Evolutionary conservation across 2,329 filamentous ascomycete genomes (phyloP).

Genomic region (Colletotrichum sp.): DNA sequence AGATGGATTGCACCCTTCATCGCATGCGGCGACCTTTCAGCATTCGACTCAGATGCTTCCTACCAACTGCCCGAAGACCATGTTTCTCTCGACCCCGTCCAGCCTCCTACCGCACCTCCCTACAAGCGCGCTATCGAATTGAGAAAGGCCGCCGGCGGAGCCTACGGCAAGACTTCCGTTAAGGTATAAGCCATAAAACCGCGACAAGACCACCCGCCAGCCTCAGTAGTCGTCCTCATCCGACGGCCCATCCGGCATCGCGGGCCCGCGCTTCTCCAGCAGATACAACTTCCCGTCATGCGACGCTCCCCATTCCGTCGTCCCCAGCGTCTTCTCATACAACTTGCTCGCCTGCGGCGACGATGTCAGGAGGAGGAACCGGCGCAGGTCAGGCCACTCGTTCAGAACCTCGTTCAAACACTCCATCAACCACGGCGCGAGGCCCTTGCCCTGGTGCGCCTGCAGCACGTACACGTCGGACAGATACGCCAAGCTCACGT

Average conservation of each 20-base stretch:
- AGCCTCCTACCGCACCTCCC: conserved; percentile 93
- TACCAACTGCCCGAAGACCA: conserved; percentile 88
- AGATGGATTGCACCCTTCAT: conserved; percentile 95
- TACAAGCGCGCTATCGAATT: conserved; percentile 92
- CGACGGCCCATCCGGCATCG: background rate
- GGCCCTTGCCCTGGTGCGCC: conserved; percentile 63
- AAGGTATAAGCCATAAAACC: conserved; percentile 27
- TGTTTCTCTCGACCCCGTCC: conserved; percentile 87
- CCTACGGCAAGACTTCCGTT: conserved; percentile 72
- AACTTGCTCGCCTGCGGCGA: conserved; percentile 37
- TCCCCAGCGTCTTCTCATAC: conserved; percentile 53
- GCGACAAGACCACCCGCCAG: background rate
- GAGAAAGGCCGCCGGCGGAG: conserved; percentile 76
- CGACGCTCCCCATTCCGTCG: conserved; percentile 47
- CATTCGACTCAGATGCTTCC: conserved; percentile 94
- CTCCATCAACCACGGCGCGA: conserved; percentile 69
- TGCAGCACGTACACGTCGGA: conserved; percentile 72
- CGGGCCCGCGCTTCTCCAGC: conserved; percentile 45
- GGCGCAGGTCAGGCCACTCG: conserved; percentile 63
- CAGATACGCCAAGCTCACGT: conserved; percentile 28
- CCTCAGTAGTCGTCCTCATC: background rate
- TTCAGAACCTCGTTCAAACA: conserved; percentile 62
- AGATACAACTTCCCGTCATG: conserved; percentile 43
- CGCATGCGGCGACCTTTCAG: conserved; percentile 93
- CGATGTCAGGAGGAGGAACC: conserved; percentile 59